A percentile compares a stretch with the other conserved stretches of the same genome.
Conservation (phyloP, 2,329 filamentous ascomycete species). For the Paecilomyces fulvus region DNA sequence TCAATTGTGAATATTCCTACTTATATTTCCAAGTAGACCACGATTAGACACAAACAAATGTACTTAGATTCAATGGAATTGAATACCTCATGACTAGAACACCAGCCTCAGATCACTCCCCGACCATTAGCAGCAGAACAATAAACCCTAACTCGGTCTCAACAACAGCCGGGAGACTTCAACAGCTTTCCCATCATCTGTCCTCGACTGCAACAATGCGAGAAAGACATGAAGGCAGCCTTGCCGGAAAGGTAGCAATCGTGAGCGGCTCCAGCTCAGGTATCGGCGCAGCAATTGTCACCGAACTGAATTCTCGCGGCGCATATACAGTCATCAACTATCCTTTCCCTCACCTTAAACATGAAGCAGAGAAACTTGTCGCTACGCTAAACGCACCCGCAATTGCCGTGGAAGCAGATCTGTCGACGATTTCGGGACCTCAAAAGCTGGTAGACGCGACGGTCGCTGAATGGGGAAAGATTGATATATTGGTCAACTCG, state of each 20-base stretch:
- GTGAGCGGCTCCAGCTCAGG: slow-evolving; percentile 39
- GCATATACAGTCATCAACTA: slow-evolving; percentile 45
- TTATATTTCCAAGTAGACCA: background rate
- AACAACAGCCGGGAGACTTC: background rate
- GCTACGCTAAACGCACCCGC: slow-evolving; percentile 18
- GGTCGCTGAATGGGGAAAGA: slow-evolving; percentile 23
- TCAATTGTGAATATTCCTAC: background rate
- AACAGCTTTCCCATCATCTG: background rate
- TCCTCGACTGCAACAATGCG: background rate
- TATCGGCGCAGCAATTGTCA: slow-evolving; percentile 39
- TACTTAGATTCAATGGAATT: background rate
- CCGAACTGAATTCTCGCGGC: slow-evolving; percentile 38
- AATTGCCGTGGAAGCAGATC: slow-evolving; percentile 37
- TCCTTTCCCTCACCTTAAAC: slow-evolving; percentile 33
- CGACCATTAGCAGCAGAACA: background rate
- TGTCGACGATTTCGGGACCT: slow-evolving; percentile 31
- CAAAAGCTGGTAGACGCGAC: slow-evolving; percentile 27
- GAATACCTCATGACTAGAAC: background rate
- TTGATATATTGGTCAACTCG: slow-evolving; percentile 30
- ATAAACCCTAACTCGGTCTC: background rate
- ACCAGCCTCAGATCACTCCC: background rate
- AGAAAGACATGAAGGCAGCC: background rate
- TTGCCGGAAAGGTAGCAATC: slow-evolving; percentile 34
- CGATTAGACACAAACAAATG: background rate
- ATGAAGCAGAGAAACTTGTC: slow-evolving; percentile 21